These are phyloP conservation scores for Roridomyces roridus DNA, from an alignment of 768 basidiomycete genomes.

Conservation along the genomic window DNA sequence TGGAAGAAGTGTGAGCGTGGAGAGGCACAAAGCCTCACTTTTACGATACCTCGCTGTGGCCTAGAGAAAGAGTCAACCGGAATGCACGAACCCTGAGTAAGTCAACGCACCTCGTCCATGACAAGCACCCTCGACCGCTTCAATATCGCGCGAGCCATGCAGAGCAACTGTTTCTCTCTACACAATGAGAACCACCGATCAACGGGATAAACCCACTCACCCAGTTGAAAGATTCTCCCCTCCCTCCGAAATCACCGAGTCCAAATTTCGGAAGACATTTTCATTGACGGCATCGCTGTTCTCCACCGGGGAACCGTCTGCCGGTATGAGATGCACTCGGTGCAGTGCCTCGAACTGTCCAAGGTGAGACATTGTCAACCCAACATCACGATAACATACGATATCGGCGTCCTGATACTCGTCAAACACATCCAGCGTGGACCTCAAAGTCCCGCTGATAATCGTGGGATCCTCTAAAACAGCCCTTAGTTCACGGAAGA, in stretches of 20 bases:
- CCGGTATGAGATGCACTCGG: conserved; percentile 78
- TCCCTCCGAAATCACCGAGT: conserved; percentile 69
- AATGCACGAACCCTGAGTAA: background rate
- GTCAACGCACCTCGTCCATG: conserved; percentile 74
- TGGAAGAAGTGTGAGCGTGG: no score
- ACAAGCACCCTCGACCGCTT: conserved; percentile 76
- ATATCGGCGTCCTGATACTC: conserved; percentile 75
- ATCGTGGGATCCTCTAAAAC: conserved; percentile 75
- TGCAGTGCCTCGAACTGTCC: conserved; percentile 80
- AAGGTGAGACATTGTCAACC: background rate
- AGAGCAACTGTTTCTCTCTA: conserved; percentile 81
- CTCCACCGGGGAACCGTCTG: conserved; percentile 52
- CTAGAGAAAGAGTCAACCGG: conserved; percentile 37
- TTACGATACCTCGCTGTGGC: conserved; percentile 72
- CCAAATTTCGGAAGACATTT: conserved; percentile 78
- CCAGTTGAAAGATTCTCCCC: conserved; percentile 83
- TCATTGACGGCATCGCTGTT: conserved; percentile 58
- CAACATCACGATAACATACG: conserved; percentile 38
- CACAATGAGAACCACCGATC: conserved; percentile 2
- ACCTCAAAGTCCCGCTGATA: conserved; percentile 70
- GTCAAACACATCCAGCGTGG: conserved; percentile 74
- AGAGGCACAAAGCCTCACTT: background rate
- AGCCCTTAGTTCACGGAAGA: background rate
- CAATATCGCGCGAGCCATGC: conserved; percentile 86
- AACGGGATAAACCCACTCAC: no score